Conservation (phyloP, 306 rosid genomes). For the Myrica gale region DNA sequence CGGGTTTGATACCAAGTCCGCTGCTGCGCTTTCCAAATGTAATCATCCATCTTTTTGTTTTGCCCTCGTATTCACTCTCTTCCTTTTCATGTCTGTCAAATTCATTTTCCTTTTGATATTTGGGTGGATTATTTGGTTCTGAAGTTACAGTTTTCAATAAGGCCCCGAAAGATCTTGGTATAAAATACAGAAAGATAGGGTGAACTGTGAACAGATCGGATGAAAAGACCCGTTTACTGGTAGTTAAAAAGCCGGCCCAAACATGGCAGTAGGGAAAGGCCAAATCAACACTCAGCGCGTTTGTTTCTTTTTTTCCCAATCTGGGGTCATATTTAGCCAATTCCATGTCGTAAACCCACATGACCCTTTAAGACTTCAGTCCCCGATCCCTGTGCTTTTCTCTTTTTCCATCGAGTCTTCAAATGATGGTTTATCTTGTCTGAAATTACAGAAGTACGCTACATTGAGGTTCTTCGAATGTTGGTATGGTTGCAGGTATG, state of each 20-base stretch:
- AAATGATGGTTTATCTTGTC: too few species aligned
- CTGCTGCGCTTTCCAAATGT: conserved; percentile 97
- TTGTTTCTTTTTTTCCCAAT: not conserved
- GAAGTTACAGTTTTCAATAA: not conserved
- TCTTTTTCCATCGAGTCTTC: too few species aligned
- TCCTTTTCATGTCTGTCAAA: not conserved
- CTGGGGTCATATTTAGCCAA: not conserved
- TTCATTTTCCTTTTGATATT: not conserved
- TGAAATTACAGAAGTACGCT: not conserved
- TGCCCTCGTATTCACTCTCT: not conserved
- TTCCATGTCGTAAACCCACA: too few species aligned
- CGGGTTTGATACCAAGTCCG: conserved; percentile 89
- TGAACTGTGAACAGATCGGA: too few species aligned
- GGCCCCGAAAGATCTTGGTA: not conserved
- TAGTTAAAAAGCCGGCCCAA: not conserved
- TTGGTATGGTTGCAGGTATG: conserved; percentile 57
- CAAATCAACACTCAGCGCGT: not conserved
- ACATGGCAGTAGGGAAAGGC: not conserved
- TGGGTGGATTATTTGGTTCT: not conserved
- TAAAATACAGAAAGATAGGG: too few species aligned
- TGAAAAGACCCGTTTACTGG: too few species aligned
- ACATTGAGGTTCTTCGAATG: not conserved
- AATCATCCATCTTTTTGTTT: conserved; percentile 7
- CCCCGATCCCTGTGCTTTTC: too few species aligned
- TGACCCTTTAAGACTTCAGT: too few species aligned